Evolutionary conservation across 352 stramenopile genomes (phyloP).

Genomic region (Phytopythium chamaehyphon): DNA sequence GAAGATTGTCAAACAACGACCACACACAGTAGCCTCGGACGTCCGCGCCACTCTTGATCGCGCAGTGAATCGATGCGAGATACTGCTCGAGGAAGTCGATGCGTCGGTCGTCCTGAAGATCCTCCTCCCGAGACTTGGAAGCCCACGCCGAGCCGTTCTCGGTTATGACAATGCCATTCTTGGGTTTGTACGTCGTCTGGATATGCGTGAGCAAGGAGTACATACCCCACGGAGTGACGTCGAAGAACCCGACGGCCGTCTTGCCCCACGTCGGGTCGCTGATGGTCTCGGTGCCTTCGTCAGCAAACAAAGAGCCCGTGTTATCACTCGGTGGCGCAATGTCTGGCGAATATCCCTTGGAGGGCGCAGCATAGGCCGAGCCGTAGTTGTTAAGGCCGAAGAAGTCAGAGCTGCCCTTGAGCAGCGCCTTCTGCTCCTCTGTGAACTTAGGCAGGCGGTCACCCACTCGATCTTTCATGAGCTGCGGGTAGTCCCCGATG

Average conservation of each 20-base stretch:
- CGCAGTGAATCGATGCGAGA: constrained; percentile 50
- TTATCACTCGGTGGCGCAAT: constrained; percentile 19
- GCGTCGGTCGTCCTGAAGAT: constrained; percentile 60
- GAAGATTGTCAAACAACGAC: constrained; percentile 90
- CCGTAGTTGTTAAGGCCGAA: constrained; percentile 95
- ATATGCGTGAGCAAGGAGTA: constrained; percentile 88
- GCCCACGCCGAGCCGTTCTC: constrained; percentile 86
- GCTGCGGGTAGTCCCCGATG: constrained; percentile 89
- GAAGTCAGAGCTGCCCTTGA: constrained; percentile 89
- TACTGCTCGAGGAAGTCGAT: constrained; percentile 79
- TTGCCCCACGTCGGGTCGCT: constrained; percentile 40
- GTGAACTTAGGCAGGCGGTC: constrained; percentile 88
- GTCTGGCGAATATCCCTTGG: constrained; percentile 23
- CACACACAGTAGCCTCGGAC: constrained; percentile 86
- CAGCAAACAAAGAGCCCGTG: constrained; percentile 23
- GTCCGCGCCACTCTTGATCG: constrained; percentile 37
- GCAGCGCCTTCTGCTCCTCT: constrained; percentile 59
- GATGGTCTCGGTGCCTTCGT: constrained; percentile 31
- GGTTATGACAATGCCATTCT: constrained; percentile 80
- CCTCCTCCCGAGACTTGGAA: constrained; percentile 53
- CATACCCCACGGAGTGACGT: constrained; percentile 66
- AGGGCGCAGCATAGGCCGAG: constrained; percentile 33
- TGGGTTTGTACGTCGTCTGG: constrained; percentile 66
- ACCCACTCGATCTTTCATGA: constrained; percentile 82
- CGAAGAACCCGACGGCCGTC: constrained; percentile 75